A percentile compares a stretch with the other conserved stretches of the same genome.
These are phyloP conservation scores for Talaromyces verruculosus DNA, from an alignment of 2,329 filamentous ascomycete genomes.

Conservation along the genomic window DNA sequence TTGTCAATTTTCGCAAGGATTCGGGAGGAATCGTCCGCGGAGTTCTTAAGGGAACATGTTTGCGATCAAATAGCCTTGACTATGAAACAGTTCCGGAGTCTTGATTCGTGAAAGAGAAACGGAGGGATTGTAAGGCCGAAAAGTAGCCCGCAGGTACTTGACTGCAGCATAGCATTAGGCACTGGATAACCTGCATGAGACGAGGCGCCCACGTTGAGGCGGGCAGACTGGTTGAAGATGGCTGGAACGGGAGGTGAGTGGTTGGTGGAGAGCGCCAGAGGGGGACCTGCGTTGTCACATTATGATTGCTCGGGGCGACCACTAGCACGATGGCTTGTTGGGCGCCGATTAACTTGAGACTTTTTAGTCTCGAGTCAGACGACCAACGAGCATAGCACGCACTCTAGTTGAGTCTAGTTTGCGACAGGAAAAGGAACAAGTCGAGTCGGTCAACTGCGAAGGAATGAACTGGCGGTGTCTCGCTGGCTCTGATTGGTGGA, in stretches of 20 bases:
- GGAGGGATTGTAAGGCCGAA: conserved; percentile 1
- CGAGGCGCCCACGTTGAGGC: conserved; percentile 19
- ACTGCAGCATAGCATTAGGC: conserved; percentile 12
- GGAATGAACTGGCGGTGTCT: conserved; percentile 13
- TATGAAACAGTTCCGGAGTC: background rate
- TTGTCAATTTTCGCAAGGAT: background rate
- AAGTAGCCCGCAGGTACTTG: background rate
- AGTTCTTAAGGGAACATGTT: background rate
- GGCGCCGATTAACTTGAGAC: background rate
- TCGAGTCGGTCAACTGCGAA: background rate
- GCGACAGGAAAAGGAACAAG: background rate
- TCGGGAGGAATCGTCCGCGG: background rate
- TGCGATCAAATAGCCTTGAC: background rate
- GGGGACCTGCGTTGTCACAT: conserved; percentile 27
- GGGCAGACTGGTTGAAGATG: conserved; percentile 10
- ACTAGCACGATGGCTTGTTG: conserved; percentile 1
- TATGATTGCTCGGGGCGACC: conserved; percentile 26
- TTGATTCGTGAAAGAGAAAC: background rate
- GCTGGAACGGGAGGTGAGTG: background rate
- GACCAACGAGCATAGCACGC: background rate
- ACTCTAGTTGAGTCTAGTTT: background rate
- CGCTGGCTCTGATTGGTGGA: background rate
- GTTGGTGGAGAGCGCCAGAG: conserved; percentile 20
- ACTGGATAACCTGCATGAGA: background rate
- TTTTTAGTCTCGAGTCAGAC: background rate